These are phyloP conservation scores for Byssochlamys sp. DNA, from an alignment of 2,329 filamentous ascomycete genomes.

Conservation along the genomic window DNA sequence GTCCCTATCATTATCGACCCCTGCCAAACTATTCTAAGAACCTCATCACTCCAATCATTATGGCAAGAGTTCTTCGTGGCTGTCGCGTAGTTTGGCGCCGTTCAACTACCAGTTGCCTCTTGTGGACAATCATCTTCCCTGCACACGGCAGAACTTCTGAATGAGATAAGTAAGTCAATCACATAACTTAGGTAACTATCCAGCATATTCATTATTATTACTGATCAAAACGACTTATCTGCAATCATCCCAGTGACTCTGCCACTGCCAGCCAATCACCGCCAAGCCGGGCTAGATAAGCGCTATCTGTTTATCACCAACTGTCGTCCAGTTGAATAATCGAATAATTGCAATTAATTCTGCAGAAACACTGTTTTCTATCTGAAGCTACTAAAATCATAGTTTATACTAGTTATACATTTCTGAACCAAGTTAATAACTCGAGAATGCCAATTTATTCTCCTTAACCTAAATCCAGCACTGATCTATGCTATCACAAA, in stretches of 20 bases:
- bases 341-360: neutral
- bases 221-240: too few relatives aligned
- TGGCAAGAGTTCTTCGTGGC: neutral
- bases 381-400: too few relatives aligned
- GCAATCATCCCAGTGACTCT: too few relatives aligned
- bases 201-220: too few relatives aligned
- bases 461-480: neutral
- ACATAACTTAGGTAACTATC: too few relatives aligned
- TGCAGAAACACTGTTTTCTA: neutral
- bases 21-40: neutral
- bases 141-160: neutral
- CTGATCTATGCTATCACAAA: neutral
- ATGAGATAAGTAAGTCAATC: too few relatives aligned
- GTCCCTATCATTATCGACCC: neutral
- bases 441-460: neutral
- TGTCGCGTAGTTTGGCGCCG: neutral
- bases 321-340: neutral
- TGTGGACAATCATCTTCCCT: neutral
- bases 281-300: neutral
- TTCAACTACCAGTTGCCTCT: neutral
- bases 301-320: conserved; percentile 3
- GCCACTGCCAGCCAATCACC: neutral
- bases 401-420: neutral
- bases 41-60: neutral
- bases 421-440: neutral